Evolutionary conservation across 192 early-diverging fungal genomes (phyloP).

Genomic region (Backusella tarrabulga): DNA sequence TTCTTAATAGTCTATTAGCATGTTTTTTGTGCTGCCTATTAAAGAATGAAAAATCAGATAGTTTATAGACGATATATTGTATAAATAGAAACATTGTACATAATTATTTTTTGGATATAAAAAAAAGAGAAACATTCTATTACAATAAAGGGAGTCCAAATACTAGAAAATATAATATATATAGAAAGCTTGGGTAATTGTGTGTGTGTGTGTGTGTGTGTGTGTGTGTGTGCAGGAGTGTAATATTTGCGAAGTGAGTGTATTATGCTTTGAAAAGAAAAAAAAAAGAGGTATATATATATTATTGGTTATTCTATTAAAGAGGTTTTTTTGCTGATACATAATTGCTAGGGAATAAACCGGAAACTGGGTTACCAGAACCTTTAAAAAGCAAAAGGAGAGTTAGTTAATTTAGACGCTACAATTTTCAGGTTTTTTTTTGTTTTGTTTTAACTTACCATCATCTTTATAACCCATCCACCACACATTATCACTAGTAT

Average conservation of each 20-base stretch:
- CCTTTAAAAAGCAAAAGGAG: slow-evolving; percentile 10
- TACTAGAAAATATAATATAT: neutral
- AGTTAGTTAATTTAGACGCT: neutral
- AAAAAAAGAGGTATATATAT: neutral
- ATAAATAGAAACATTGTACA: neutral
- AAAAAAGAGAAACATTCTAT: neutral
- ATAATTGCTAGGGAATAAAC: slow-evolving; percentile 79
- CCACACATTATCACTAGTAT: slow-evolving; percentile 78
- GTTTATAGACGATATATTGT: neutral
- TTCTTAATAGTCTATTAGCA: neutral
- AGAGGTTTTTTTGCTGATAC: slow-evolving; percentile 39
- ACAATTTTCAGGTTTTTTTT: neutral
- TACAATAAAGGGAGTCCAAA: neutral
- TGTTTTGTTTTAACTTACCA: slow-evolving; percentile 41
- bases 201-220: neutral
- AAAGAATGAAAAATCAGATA: slow-evolving; percentile 7
- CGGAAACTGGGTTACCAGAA: slow-evolving; percentile 51
- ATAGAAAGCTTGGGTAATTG: neutral
- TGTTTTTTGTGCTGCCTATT: slow-evolving; percentile 14
- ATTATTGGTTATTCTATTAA: neutral
- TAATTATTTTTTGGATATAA: neutral
- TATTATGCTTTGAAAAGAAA: neutral
- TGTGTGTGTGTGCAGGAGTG: neutral
- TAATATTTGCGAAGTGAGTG: neutral
- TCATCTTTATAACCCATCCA: slow-evolving; percentile 76